These are phyloP conservation scores for Ordospora pajunii DNA, from an alignment of 371 early-diverging fungal genomes.

Conservation along the genomic window DNA sequence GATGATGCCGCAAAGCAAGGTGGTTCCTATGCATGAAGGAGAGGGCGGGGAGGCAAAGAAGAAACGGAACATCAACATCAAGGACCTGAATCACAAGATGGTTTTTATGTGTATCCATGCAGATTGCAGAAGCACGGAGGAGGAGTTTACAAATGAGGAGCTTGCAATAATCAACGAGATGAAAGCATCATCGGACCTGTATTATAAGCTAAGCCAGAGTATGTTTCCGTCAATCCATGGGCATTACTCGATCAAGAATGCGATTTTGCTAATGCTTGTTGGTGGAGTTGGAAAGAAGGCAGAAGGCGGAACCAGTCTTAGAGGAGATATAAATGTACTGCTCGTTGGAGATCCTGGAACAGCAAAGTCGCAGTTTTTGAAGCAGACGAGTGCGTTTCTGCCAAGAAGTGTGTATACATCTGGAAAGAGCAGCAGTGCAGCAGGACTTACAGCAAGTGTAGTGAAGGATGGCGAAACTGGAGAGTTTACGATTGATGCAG, in stretches of 20 bases:
- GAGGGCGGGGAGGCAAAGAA: constrained; percentile 5
- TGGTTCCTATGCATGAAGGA: constrained; percentile 13
- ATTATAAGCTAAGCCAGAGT: constrained; percentile 72
- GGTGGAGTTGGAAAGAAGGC: constrained; percentile 66
- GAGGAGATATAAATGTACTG: constrained; percentile 78
- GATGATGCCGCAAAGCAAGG: constrained; percentile 38
- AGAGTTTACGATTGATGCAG: constrained; percentile 97
- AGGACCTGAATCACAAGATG: constrained; percentile 45
- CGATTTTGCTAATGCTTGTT: constrained; percentile 60
- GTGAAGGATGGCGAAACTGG: constrained; percentile 91
- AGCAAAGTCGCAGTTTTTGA: constrained; percentile 91
- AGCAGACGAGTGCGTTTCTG: constrained; percentile 77
- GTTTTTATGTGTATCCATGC: constrained; percentile 44
- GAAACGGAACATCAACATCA: constrained; percentile 24
- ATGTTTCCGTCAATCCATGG: constrained; percentile 62
- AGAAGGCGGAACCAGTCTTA: constrained; percentile 76
- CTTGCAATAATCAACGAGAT: constrained; percentile 26
- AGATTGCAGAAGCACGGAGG: neutral
- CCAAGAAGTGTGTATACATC: constrained; percentile 89
- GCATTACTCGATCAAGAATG: constrained; percentile 59
- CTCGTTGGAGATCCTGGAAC: constrained; percentile 97
- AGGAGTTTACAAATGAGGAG: constrained; percentile 27
- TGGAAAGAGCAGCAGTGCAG: constrained; percentile 93
- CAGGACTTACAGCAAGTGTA: constrained; percentile 94
- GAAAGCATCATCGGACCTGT: constrained; percentile 66